Base-by-base conservation (phyloP, 2,329 filamentous ascomycete genomes). In the Zasmidium citrigriseum region DNA sequence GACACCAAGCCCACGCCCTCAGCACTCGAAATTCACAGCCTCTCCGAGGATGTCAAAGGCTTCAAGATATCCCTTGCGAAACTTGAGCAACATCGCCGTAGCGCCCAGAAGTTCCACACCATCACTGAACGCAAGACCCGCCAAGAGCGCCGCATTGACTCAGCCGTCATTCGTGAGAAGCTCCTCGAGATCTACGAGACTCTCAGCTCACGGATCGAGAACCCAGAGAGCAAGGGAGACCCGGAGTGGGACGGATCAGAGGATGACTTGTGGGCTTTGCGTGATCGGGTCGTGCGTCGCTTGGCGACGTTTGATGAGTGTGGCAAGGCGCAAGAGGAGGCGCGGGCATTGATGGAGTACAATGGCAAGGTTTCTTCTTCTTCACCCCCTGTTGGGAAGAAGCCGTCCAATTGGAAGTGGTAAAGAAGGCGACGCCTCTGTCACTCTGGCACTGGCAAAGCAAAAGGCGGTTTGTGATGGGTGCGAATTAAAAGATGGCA, bases 261-360 rank as follows among this genome's bases (percentile, higher is more conserved):
- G 23, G 53, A 64, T n/a, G 62, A 64, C 16, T 51, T 64, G 29
- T 38, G 50, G 24, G 27, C 49, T 21, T 54, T 62, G 25, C 62
- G 62, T 16, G 46, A 55, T 22, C 51, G 59, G 16, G 46, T 62
- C 23, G 18, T 64, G 1, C 27, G 46, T 16, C 52, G 60, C 12
- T 24, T 64, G 14, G 59, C 62, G 11, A 48, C 46, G 7, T 59
- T 61, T 51, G 57, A 54, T 16, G 10, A n/a, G 18, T 25, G 27
- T 16, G 38, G 22, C 14, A 25, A 41, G n/a, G 57, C 53, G 10
- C 25, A 51, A 23, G 38, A 59, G 41, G 57, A 56, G 52, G 52
- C 48, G 38, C n/a, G 21, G 52, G 25, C n/a, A 34, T 24, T 3
- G n/a, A 4, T 51, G 48, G 14, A 51, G 25, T 51, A 51, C 48